phyloP scores from a whole-genome alignment of 805 yeast species.

The Lachancea waltii region DNA sequence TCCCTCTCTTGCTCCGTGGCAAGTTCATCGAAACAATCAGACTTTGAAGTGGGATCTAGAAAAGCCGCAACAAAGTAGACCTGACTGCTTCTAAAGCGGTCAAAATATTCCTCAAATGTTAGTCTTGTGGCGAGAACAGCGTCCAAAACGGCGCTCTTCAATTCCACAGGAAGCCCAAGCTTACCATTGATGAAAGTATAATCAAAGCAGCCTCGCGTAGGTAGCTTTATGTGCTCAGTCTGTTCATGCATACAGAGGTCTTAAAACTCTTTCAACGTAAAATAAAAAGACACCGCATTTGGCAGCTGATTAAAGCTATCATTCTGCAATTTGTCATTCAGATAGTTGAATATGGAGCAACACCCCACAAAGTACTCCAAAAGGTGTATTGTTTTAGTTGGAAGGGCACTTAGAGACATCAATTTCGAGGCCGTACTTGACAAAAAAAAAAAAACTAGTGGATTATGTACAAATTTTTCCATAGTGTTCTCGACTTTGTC shows the following conservation, averaged over 20 bases:
- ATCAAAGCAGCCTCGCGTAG: conserved; percentile 1
- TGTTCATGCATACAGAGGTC: too few relatives aligned
- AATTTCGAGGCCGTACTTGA: too few relatives aligned
- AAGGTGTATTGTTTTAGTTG: not conserved
- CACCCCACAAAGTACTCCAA: conserved; percentile 7
- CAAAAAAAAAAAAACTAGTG: too few relatives aligned
- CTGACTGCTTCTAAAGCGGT: conserved; percentile 3
- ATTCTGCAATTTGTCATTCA: not conserved
- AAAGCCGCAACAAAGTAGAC: conserved; percentile 6
- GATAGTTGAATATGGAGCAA: conserved; percentile 2
- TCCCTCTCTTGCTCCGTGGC: conserved; percentile 1
- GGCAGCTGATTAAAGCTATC: conserved; percentile 4
- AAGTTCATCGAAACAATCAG: conserved; percentile 1
- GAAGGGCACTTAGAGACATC: too few relatives aligned
- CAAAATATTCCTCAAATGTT: conserved; percentile 4
- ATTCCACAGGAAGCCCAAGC: conserved; percentile 1
- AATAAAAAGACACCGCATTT: conserved; percentile 1
- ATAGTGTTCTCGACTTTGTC: too few relatives aligned
- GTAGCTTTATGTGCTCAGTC: too few relatives aligned
- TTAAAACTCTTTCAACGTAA: conserved; percentile 2
- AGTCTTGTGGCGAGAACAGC: conserved; percentile 5
- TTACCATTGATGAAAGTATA: conserved; percentile 8
- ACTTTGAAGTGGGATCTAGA: conserved; percentile 9
- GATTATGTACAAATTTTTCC: too few relatives aligned
- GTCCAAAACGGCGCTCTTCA: conserved; percentile 6